These are phyloP conservation scores for Rhizopus sp. DNA, from an alignment of 371 early-diverging fungal species.

Conservation along the genomic window DNA sequence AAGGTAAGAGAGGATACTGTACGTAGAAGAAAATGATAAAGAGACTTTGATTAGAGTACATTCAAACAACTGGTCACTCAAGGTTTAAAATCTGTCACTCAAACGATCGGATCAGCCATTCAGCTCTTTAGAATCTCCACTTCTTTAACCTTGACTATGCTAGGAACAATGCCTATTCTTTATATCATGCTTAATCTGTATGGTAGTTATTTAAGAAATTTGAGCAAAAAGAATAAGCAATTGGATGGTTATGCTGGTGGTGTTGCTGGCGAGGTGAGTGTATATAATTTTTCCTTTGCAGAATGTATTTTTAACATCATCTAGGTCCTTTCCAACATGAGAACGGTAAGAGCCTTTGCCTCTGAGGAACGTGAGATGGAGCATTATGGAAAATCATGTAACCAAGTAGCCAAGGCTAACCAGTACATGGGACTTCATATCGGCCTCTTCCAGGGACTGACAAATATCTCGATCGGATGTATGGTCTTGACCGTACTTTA, in stretches of 20 bases:
- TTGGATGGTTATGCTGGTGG: slow-evolving; percentile 64
- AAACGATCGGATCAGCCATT: slow-evolving; percentile 67
- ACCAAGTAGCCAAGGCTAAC: slow-evolving; percentile 44
- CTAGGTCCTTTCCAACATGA: slow-evolving; percentile 65
- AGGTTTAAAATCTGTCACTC: slow-evolving; percentile 72
- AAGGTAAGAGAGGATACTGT: slow-evolving; percentile 37
- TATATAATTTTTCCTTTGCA: too few relatives aligned
- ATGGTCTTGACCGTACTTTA: slow-evolving; percentile 76
- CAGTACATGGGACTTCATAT: slow-evolving; percentile 72
- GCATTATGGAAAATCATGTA: slow-evolving; percentile 56
- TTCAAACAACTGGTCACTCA: slow-evolving; percentile 71
- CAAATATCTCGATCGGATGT: slow-evolving; percentile 69
- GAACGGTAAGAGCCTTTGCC: slow-evolving; percentile 78
- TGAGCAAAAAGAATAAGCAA: slow-evolving; percentile 54
- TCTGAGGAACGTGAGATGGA: slow-evolving; percentile 68
- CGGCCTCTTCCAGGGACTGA: slow-evolving; percentile 78
- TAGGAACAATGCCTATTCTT: slow-evolving; percentile 64
- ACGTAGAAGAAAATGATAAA: background rate
- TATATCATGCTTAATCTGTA: slow-evolving; percentile 71
- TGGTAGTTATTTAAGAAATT: slow-evolving; percentile 67
- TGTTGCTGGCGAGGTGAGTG: slow-evolving; percentile 67
- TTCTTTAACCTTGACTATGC: slow-evolving; percentile 64
- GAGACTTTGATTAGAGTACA: slow-evolving; percentile 47
- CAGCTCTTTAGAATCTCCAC: slow-evolving; percentile 71
- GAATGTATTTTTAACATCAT: background rate